These are phyloP conservation scores for Thalia dealbata DNA, from an alignment of 176 grass and related monocot species.

Conservation along the genomic window DNA sequence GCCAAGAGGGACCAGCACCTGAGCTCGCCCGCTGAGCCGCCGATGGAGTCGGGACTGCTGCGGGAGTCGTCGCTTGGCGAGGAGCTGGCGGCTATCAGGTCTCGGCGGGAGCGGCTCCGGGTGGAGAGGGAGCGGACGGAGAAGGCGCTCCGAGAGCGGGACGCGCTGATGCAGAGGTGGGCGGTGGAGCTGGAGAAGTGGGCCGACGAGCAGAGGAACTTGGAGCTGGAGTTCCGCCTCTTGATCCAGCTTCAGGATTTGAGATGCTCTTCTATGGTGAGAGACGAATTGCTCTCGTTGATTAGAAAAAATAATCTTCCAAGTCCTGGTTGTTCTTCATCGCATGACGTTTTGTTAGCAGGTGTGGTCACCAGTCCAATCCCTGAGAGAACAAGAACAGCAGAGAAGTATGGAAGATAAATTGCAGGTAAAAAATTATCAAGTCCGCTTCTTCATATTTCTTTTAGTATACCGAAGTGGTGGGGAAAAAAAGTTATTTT, in stretches of 20 bases:
- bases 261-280: not conserved
- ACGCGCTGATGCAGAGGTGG: not conserved
- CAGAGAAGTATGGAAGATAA: not conserved
- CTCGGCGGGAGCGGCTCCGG: slow-evolving; percentile 1
- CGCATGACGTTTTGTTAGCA: not conserved
- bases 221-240: not conserved
- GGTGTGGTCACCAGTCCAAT: not conserved
- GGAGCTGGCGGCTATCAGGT: not conserved
- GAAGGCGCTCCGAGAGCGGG: not conserved
- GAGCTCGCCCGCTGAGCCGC: not conserved
- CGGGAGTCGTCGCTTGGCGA: slow-evolving; percentile 5
- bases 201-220: slow-evolving; percentile 5
- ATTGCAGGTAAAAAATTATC: not conserved
- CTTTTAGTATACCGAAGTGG: too few relatives aligned
- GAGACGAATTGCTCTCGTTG: not conserved
- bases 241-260: slow-evolving; percentile 4
- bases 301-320: not conserved
- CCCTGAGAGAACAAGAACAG: slow-evolving; percentile 10
- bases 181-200: slow-evolving; percentile 6
- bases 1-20: not conserved
- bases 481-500: too few relatives aligned
- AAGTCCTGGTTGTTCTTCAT: not conserved
- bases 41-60: too few relatives aligned
- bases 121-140: slow-evolving; percentile 3
- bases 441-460: too few relatives aligned